Evolutionary conservation across 495 filamentous ascomycete genomes (phyloP).

Genomic region (Amniculicola lignicola): DNA sequence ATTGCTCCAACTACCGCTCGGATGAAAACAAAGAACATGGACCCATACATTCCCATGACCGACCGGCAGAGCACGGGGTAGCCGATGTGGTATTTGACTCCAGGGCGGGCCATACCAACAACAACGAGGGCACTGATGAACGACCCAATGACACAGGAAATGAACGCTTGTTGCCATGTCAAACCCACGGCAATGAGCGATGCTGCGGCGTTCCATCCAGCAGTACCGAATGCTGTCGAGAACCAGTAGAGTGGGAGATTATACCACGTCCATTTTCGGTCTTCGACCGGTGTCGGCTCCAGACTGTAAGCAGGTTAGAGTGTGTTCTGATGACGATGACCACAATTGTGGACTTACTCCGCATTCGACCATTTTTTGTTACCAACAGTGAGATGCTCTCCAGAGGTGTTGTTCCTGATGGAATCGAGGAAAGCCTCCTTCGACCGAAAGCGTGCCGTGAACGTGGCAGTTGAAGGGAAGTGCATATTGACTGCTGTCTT

Average conservation of each 20-base stretch:
- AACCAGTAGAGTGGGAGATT: slow-evolving; percentile 7
- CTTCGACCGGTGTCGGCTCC: slow-evolving; percentile 5
- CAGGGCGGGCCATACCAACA: slow-evolving; percentile 3
- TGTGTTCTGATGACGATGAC: not conserved
- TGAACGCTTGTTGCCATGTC: slow-evolving; percentile 14
- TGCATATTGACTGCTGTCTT: slow-evolving; percentile 1
- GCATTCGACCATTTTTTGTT: slow-evolving; percentile 10
- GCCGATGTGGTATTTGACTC: slow-evolving; percentile 14
- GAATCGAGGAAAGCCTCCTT: slow-evolving; percentile 12
- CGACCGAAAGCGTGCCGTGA: slow-evolving; percentile 1
- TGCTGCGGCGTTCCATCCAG: slow-evolving; percentile 11
- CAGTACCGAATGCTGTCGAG: slow-evolving; percentile 9
- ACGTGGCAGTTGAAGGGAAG: not conserved
- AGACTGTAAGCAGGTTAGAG: not conserved
- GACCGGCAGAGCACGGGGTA: slow-evolving; percentile 8
- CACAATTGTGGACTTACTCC: not conserved
- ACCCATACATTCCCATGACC: slow-evolving; percentile 19
- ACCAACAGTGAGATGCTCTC: slow-evolving; percentile 1
- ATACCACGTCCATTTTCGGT: slow-evolving; percentile 20
- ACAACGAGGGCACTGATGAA: slow-evolving; percentile 12
- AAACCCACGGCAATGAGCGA: slow-evolving; percentile 8
- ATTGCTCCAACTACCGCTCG: slow-evolving; percentile 8
- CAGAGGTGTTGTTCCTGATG: not conserved
- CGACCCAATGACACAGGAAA: slow-evolving; percentile 10
- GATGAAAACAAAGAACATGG: slow-evolving; percentile 18